Base-by-base conservation (phyloP, 2,329 filamentous ascomycete species). In the Talaromyces rugulosus region DNA sequence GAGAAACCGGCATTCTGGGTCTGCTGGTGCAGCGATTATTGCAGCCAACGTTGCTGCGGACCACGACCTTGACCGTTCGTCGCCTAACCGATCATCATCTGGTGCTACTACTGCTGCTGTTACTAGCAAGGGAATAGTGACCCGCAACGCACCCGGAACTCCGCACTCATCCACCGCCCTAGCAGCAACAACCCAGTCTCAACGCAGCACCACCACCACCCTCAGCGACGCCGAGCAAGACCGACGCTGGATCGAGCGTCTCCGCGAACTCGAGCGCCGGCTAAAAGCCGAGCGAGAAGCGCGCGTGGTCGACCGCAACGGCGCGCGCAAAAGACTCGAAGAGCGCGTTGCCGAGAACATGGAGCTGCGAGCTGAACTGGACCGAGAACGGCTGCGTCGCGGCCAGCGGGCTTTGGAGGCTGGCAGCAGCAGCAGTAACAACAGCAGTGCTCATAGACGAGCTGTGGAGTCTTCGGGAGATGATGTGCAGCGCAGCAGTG, bases 281-380 rank as follows among this genome's bases (percentile, higher is more conserved):
- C 81, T 99, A 18, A 96, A 96, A 75, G 88, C 90, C 53, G 95
- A 99, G 78, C 82, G 95, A 14, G 95, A 98, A 75, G 92, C 88
- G 1, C 81, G 95, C 52, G 81, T 96, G 59, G 81, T 96, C 62
- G 95, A 99, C 77, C 86, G 95, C 3, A 89, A 85, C 55, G 92
- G 92, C 28, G 94, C 94, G 31, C 81, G 91, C 60, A 89, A 92
- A 78, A 82, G 94, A 58, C 78, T 96, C 0, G 88, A 92, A 62
- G 89, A 92, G 64, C 83, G 89, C n/a, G 85, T 88, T 71, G 80
- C 83, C 59, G 89, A 92, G 78, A 92, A 92, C 71, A 84, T 88
- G 66, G 86, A 90, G 66, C 76, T 95, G 63, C 81, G 85, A 62
- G 82, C 83, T 16, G 83, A 87, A 75, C 77, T 92, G 62, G 87